phyloP scores from a whole-genome alignment of 331 rosid species.

The Quercus tomentella region DNA sequence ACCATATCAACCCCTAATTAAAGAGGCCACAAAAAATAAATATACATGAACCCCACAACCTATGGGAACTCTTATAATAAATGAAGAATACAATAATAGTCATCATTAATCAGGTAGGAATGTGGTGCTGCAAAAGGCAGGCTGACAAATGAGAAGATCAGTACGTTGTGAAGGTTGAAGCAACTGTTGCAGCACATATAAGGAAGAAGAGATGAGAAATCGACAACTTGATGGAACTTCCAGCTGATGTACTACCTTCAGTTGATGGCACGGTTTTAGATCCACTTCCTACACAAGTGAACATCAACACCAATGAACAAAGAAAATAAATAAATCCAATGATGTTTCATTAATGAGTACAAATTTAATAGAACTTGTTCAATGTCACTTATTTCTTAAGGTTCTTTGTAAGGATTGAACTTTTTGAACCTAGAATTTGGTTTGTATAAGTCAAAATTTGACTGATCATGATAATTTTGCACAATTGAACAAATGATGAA shows the following conservation, averaged over 20 bases:
- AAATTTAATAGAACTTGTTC: not conserved
- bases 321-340: not conserved
- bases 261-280: conserved; percentile 53
- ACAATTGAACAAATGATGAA: not conserved
- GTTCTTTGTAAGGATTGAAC: not conserved
- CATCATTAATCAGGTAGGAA: not conserved
- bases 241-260: conserved; percentile 42
- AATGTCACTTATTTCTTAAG: not conserved
- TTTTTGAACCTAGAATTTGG: not conserved
- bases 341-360: too few relatives aligned
- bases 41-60: not conserved
- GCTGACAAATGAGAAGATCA: conserved; percentile 24
- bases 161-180: conserved; percentile 31
- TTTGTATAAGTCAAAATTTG: not conserved
- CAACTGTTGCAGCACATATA: not conserved
- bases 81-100: conserved; percentile 7
- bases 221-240: conserved; percentile 49
- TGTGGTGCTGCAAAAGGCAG: not conserved
- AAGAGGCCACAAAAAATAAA: conserved; percentile 29
- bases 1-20: conserved; percentile 16
- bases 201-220: conserved; percentile 38
- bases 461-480: not conserved
- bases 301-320: not conserved
- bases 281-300: conserved; percentile 46
- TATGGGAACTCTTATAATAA: conserved; percentile 15